phyloP scores from a whole-genome alignment of 129 eudicot species.

The Ambrosia artemisiifolia region DNA sequence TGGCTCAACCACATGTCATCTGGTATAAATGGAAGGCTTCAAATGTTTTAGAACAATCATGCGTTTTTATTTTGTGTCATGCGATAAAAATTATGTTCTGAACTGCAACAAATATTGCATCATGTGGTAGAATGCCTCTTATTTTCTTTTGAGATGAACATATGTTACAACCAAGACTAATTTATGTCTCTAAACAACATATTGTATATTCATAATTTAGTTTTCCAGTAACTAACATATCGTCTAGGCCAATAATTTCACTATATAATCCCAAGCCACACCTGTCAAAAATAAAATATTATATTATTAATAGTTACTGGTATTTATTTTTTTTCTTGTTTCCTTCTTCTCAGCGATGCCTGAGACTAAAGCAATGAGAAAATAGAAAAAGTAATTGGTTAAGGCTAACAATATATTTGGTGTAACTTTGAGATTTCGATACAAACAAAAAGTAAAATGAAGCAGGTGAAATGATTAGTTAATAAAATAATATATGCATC shows the following conservation, averaged over 20 bases:
- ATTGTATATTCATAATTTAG: not conserved
- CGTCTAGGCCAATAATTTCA: not conserved
- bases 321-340: no score
- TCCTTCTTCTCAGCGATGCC: no score
- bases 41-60: not conserved
- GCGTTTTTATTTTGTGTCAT: not conserved
- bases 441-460: no score
- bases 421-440: no score
- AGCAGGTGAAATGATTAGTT: no score
- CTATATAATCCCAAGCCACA: not conserved
- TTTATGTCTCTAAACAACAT: conserved; percentile 5
- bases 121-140: not conserved
- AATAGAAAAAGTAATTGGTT: no score
- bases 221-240: not conserved
- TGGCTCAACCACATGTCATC: not conserved
- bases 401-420: no score
- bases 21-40: not conserved
- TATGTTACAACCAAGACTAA: conserved; percentile 3
- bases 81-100: not conserved
- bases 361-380: no score
- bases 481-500: not conserved
- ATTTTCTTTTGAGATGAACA: conserved; percentile 4
- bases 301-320: no score
- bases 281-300: not conserved
- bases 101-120: conserved; percentile 3